Evolutionary conservation across 2,329 filamentous ascomycete genomes (phyloP), one percentile per base, ranked within the genome.

Genomic region (Aplosporella prunicola): DNA sequence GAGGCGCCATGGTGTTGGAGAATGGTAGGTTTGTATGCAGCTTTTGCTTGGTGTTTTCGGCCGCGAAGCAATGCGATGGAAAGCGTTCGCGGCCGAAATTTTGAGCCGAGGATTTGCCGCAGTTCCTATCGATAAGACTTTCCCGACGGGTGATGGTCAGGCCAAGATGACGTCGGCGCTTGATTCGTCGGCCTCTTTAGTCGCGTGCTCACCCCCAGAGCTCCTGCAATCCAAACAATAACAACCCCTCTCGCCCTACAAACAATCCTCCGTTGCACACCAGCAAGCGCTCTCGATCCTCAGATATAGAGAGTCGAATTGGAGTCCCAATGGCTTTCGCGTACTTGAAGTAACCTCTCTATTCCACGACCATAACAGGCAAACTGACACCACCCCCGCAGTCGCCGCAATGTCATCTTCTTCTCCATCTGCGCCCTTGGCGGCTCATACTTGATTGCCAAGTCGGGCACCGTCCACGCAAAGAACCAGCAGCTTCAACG

Each of bases 361-460:
- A 4, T 13, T 26, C 24, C 24, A n/a, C n/a, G n/a, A n/a, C n/a
- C n/a, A n/a, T 26, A 13, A 4, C 4, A 26, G 4, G 14, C 9
- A 5, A 8, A 29, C 13, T 16, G 13, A 14, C 13, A 29, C 27
- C 27, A 29, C 27, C 9, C 13, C 24, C 28, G 30, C 44, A 61
- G 58, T 30, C 45, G 53, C 30, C 57, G 56, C 36, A 57, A 49
- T 28, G 29, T 60, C 40, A 41, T 52, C 5, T 33, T 58, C 27
- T 37, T 60, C 27, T 54, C 55, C 20, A 28, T 55, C 8, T 18
- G 53, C 13, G 52, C 56, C 5, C 45, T 61, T 11, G 50, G 52
- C 15, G 50, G 53, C 30, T 51, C 54, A 5, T 58, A 55, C 36
- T 39, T 57, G 30, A 45, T 55, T 22, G 18, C 59, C 16, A 60